Percentiles rank a stretch among this genome's conserved stretches.
These are phyloP conservation scores for Leucoagaricus sp. DNA, from an alignment of 1,284 basidiomycete species.

Conservation along the genomic window DNA sequence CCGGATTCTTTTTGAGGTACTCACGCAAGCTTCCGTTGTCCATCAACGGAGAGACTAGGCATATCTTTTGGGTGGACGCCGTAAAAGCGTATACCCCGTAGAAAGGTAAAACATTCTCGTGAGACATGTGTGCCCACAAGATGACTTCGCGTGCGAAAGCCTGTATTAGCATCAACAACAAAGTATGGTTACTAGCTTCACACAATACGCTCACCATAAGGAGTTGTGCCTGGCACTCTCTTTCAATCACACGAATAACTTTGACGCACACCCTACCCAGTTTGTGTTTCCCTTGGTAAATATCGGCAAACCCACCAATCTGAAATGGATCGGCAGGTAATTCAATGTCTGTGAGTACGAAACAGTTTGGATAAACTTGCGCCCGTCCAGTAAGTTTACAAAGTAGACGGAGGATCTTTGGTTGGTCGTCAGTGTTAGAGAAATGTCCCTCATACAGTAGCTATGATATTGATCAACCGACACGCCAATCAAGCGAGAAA, in stretches of 20 bases:
- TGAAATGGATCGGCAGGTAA: not conserved
- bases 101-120: not conserved
- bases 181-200: not conserved
- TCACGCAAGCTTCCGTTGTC: not conserved
- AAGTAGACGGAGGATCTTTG: not conserved
- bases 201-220: not conserved
- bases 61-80: not conserved
- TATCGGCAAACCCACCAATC: not conserved
- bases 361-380: not conserved
- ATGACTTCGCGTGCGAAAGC: not conserved
- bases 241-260: not conserved
- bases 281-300: not conserved
- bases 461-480: no score
- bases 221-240: not conserved
- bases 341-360: not conserved
- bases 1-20: not conserved
- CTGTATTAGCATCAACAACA: not conserved
- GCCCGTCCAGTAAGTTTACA: not conserved
- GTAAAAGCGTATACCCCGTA: not conserved
- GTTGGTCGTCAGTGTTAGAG: no score
- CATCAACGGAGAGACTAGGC: not conserved
- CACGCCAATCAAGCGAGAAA: no score
- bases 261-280: not conserved
- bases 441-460: no score
- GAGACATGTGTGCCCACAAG: not conserved